A percentile compares a stretch with the other conserved stretches of the same genome.
Conservation (phyloP, 176 grass and related monocot genomes). For the Alloteropsis semialata region DNA sequence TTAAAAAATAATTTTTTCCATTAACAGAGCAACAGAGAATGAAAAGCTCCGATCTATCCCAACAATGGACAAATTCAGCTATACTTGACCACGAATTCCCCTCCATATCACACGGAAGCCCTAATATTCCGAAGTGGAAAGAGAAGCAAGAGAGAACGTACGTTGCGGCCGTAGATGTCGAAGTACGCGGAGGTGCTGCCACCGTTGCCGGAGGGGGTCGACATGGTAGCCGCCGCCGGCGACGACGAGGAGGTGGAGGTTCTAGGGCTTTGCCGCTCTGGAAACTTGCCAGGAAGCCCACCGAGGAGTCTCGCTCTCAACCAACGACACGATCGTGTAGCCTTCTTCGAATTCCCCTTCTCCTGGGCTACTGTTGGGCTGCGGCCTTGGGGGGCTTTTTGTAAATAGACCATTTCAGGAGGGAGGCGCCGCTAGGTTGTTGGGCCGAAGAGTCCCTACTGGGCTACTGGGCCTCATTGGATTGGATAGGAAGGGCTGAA, state of each 20-base stretch:
- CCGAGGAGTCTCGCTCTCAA: background rate
- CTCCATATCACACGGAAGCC: background rate
- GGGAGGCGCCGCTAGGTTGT: background rate
- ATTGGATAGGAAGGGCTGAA: background rate
- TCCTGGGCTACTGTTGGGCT: background rate
- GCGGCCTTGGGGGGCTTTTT: background rate
- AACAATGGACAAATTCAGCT: background rate
- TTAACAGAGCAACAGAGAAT: background rate
- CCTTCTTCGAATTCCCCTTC: background rate
- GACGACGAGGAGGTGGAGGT: background rate
- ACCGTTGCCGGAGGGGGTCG: constrained; percentile 23
- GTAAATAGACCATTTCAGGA: constrained; percentile 3
- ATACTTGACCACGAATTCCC: background rate
- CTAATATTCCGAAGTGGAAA: background rate
- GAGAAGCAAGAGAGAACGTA: constrained; percentile 14
- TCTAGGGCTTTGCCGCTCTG: constrained; percentile 19
- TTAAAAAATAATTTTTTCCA: background rate
- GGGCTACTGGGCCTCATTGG: background rate
- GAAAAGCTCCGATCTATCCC: background rate
- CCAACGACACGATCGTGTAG: background rate
- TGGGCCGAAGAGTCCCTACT: background rate
- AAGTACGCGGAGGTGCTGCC: constrained; percentile 32
- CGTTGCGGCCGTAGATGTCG: constrained; percentile 60
- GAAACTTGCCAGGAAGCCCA: constrained; percentile 9
- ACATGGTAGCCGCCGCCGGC: constrained; percentile 16